Evolutionary conservation across 176 grass and related monocot species (phyloP), one percentile per base, ranked within the genome.

Genomic region (Musa troglodytarum): DNA sequence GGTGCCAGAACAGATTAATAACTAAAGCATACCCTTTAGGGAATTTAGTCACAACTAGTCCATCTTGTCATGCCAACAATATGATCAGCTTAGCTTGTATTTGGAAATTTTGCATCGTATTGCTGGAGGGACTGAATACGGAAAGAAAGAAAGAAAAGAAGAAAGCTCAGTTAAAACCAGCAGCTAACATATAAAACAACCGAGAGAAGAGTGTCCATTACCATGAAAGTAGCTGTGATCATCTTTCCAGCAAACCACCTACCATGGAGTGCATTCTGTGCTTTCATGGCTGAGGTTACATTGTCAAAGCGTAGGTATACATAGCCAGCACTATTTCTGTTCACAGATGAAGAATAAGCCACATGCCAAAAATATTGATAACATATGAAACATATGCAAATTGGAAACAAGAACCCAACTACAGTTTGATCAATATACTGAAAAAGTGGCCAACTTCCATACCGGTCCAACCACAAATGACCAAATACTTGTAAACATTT

Each of bases 241-340:
- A 93, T 98, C 84, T 98, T 98, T 63, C 95, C 95, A 6, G 95
- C 90, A 87, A 98, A 98, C 95, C 95, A 98, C 81, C 95, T 89
- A 19, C 95, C 95, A 71, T 98, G 95, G 17, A 99, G 88, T 20
- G 90, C 91, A 74, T 77, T 88, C 65, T 99, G 90, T 53, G 95
- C 95, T 50, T 76, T 78, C 81, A 91, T 86, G 11, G 95, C 90
- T 10, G 86, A 82, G 65, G 82, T 72, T 79, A 84, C 73, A 80
- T 82, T 84, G 23, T 99, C 95, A 71, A 99, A 94, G 20, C 76
- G 86, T 11, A 99, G 86, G 72, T 86, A 99, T 9, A 99, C 95
- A 89, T 87, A 86, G 17, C 95, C 95, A 1, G 88, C 50, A 67
- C 81, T 99, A 77, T 89, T 84, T 78, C 95, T 99, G 78, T 50